Base-by-base conservation (phyloP, 805 yeast genomes). In the Yueomyces sp. region DNA sequence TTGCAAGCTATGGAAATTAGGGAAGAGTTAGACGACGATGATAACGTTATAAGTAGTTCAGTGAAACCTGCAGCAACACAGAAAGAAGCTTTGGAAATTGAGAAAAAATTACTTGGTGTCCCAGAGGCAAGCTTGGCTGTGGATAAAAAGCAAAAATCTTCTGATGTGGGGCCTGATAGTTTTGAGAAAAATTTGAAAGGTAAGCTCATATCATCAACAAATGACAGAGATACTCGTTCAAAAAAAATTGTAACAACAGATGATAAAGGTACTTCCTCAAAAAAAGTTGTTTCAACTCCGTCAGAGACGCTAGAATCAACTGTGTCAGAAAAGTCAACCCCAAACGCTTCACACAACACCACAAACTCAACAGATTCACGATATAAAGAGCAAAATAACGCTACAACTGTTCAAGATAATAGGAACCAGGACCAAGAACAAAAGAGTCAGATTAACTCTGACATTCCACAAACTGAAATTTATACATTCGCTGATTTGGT, bases 21-120 rank as follows among this genome's bases (percentile, higher is more conserved):
- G 43, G 96, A 87, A 55, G 83, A 79, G 43, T 60, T 88, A 36
- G 95, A 87, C 59, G 95, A 85, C 1, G 79, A 83, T n/a, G 96
- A 78, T 0, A 77, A 83, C 47, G 70, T 87, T 1, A 56, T 82
- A 1, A 59, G 48, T 11, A 56, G 76, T n/a, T 50, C 64, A 3
- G 65, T 76, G 3, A 64, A 63, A 31, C 74, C 74, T 0, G 64
- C 68, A 28, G 52, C 56, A 38, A 55, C 50, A 39, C 28, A 81
- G 29, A 70, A 34, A 81, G 70, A 88, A 81, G 41, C 81, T 82
- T 7, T 64, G 72, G 26, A 90, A 81, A 53, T 73, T 72, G n/a
- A 34, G 2, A 6, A 34, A 7, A 34, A n/a, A 34, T 9, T 32
- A 42, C 3, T 40, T 36, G 28, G 27, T 7, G 42, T 46, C 30